Evolutionary conservation across 192 early-diverging fungal genomes (phyloP).

Genomic region (Cetraspora pellucida): DNA sequence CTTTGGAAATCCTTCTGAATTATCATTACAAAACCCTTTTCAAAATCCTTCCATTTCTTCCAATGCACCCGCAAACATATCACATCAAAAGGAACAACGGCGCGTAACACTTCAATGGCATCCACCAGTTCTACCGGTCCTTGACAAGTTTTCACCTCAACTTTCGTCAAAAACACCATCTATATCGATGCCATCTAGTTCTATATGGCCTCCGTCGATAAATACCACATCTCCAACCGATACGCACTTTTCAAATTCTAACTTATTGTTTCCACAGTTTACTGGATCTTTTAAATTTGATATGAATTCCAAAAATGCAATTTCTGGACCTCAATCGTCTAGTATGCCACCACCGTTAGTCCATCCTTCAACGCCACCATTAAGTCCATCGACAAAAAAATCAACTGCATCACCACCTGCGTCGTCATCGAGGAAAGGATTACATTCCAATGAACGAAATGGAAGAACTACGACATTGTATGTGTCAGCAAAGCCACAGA

Average conservation of each 20-base stretch:
- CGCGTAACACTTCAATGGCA: slow-evolving; percentile 7
- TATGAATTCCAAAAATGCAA: slow-evolving; percentile 16
- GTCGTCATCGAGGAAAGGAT: not conserved
- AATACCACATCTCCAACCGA: slow-evolving; percentile 7
- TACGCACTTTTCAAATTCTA: slow-evolving; percentile 26
- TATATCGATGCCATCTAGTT: slow-evolving; percentile 31
- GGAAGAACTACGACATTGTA: slow-evolving; percentile 11
- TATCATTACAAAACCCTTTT: slow-evolving; percentile 16
- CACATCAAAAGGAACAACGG: slow-evolving; percentile 10
- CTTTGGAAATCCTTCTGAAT: slow-evolving; percentile 12
- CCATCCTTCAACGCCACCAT: not conserved
- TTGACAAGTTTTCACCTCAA: slow-evolving; percentile 30
- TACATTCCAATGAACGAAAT: not conserved
- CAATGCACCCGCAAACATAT: not conserved
- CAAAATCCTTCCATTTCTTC: slow-evolving; percentile 24
- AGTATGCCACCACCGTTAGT: not conserved
- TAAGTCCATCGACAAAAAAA: not conserved
- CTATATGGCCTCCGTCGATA: slow-evolving; percentile 1
- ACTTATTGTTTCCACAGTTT: slow-evolving; percentile 33
- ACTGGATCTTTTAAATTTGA: slow-evolving; percentile 35
- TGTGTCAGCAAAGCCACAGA: not conserved
- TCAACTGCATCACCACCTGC: not conserved
- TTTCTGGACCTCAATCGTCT: slow-evolving; percentile 1
- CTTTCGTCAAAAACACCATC: slow-evolving; percentile 21
- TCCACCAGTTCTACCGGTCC: slow-evolving; percentile 27